Evolutionary conservation across 2,329 filamentous ascomycete genomes (phyloP).

Genomic region (Dactylonectria macrodidyma): DNA sequence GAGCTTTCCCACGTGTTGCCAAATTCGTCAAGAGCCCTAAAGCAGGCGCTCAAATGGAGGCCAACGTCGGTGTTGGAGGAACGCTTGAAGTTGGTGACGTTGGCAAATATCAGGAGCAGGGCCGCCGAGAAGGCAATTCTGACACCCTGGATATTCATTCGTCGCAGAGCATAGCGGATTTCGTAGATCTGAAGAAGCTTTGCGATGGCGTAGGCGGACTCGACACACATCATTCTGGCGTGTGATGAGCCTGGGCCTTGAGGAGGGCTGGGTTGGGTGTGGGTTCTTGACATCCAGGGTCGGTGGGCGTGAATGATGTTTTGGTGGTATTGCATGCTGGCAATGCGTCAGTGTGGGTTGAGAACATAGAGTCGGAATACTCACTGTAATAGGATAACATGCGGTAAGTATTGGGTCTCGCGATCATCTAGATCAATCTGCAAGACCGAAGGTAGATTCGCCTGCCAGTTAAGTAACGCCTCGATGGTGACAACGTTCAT

Average conservation of each 20-base stretch:
- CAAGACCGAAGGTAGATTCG: constrained; percentile 32
- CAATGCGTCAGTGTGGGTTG: no score
- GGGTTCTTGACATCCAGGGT: constrained; percentile 47
- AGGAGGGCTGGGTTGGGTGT: constrained; percentile 38
- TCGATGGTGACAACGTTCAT: constrained; percentile 37
- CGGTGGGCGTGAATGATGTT: constrained; percentile 43
- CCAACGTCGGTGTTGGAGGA: constrained; percentile 25
- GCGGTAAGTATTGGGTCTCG: constrained; percentile 35
- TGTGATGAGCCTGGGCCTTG: constrained; percentile 42
- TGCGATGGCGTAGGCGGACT: constrained; percentile 38
- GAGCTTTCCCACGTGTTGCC: constrained; percentile 44
- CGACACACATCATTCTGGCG: constrained; percentile 43
- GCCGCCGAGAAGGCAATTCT: constrained; percentile 33
- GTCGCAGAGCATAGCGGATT: constrained; percentile 31
- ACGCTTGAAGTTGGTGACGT: constrained; percentile 39
- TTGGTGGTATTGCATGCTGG: constrained; percentile 49
- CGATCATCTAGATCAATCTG: constrained; percentile 39
- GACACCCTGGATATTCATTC: constrained; percentile 42
- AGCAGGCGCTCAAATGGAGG: constrained; percentile 42
- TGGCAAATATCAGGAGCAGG: constrained; percentile 35
- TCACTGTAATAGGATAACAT: constrained; percentile 44
- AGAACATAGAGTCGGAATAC: no score
- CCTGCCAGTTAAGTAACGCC: constrained; percentile 40
- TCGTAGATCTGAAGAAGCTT: constrained; percentile 39
- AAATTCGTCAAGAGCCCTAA: constrained; percentile 43